Percentiles rank a stretch among this genome's conserved stretches.
Evolutionary conservation across 2,329 filamentous ascomycete genomes (phyloP).

Genomic region (Colletotrichum zoysiae): DNA sequence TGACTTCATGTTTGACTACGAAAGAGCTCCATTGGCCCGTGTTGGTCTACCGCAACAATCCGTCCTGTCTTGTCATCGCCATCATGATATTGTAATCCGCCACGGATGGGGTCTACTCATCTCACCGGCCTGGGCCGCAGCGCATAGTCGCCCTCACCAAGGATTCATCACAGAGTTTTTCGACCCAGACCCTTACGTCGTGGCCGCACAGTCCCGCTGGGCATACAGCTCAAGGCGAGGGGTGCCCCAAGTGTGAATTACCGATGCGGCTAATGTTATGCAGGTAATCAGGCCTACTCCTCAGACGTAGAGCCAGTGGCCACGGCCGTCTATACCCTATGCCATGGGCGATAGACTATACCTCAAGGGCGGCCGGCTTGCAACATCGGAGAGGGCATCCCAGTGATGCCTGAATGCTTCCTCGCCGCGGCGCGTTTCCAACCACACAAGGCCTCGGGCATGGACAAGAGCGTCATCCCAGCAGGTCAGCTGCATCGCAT

Average conservation of each 20-base stretch:
- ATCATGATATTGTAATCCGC: background rate
- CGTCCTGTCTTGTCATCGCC: background rate
- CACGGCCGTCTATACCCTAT: background rate
- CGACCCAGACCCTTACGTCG: no score
- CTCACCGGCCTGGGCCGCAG: no score
- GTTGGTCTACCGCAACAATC: background rate
- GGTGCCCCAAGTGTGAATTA: background rate
- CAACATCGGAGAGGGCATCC: slow-evolving; percentile 42
- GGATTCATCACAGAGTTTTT: no score
- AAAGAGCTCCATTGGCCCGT: background rate
- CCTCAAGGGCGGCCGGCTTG: background rate
- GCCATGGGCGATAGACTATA: background rate
- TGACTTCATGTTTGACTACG: background rate
- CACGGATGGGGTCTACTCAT: no score
- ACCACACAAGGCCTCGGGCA: slow-evolving; percentile 49
- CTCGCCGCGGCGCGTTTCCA: slow-evolving; percentile 44
- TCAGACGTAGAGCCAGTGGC: background rate
- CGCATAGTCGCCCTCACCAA: no score
- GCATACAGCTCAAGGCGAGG: background rate
- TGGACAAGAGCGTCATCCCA: slow-evolving; percentile 37
- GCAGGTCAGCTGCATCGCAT: background rate
- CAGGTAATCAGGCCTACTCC: background rate
- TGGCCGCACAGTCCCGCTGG: no score
- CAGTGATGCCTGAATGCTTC: slow-evolving; percentile 47
- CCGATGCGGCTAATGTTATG: background rate